Percentiles rank a stretch among this genome's conserved stretches.
Conservation (phyloP, 2,329 filamentous ascomycete genomes). For the Berkeleyomyces basicola region DNA sequence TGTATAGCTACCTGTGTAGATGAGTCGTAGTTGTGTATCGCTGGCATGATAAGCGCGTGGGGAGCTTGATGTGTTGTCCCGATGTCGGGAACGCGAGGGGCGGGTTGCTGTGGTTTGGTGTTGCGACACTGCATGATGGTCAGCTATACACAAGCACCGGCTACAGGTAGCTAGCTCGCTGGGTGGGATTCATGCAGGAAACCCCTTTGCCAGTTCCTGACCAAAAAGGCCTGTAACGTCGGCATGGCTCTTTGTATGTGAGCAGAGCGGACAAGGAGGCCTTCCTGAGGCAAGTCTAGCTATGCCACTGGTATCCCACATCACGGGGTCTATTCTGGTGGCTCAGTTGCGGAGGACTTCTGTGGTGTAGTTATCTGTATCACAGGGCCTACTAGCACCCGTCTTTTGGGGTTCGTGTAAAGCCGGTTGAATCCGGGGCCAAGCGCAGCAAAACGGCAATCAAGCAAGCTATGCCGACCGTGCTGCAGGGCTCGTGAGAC, state of each 20-base stretch:
- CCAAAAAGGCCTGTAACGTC: not conserved
- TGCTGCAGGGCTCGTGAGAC: not conserved
- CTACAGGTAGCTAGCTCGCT: too few species aligned
- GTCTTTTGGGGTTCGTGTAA: not conserved
- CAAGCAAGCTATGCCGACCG: not conserved
- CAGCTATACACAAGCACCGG: not conserved
- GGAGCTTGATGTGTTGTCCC: not conserved
- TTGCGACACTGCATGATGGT: not conserved
- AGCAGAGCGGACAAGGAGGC: not conserved
- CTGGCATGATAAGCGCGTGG: too few species aligned
- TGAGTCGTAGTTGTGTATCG: too few species aligned
- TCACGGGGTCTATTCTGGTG: too few species aligned
- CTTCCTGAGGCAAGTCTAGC: not conserved
- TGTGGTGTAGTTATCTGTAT: not conserved
- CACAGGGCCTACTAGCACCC: not conserved
- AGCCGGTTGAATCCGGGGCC: not conserved
- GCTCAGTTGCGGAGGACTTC: too few species aligned
- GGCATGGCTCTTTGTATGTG: not conserved
- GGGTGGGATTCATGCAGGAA: not conserved
- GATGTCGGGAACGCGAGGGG: not conserved
- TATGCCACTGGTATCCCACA: not conserved
- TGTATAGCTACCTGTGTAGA: too few species aligned
- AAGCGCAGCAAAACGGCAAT: not conserved
- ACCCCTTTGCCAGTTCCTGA: not conserved
- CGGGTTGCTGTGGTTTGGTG: not conserved